A percentile compares a stretch with the other conserved stretches of the same genome.
phyloP scores from a whole-genome alignment of 371 early-diverging fungal species.

The Catenaria anguillulae region DNA sequence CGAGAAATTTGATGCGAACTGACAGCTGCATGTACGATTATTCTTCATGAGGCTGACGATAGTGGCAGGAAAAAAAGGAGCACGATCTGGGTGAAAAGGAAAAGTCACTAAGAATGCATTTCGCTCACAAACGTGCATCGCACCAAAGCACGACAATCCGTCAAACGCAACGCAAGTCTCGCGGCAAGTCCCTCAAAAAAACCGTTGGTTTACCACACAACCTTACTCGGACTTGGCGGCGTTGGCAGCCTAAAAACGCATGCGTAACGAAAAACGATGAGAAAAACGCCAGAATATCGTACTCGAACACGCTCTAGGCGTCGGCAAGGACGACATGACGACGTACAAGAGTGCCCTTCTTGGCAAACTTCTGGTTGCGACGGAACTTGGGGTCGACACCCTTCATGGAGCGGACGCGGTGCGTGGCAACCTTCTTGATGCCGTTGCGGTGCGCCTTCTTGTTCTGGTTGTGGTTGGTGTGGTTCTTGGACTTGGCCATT shows the following conservation, averaged over 20 bases:
- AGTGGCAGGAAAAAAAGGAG: too few relatives aligned
- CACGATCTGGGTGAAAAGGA: too few relatives aligned
- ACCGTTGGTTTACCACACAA: too few relatives aligned
- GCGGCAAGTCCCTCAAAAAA: too few relatives aligned
- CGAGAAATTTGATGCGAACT: too few relatives aligned
- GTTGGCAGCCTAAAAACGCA: background rate
- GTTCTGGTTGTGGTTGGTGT: conserved; percentile 99
- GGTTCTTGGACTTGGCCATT: conserved; percentile 98
- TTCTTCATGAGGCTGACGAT: too few relatives aligned
- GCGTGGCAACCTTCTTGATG: conserved; percentile 25
- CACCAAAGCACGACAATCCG: too few relatives aligned
- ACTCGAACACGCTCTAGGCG: conserved; percentile 4
- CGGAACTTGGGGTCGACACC: conserved; percentile 96
- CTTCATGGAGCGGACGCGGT: conserved; percentile 78
- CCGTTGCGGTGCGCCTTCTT: conserved; percentile 97
- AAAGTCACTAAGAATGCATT: too few relatives aligned
- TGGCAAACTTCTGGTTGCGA: conserved; percentile 95
- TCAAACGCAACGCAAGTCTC: too few relatives aligned
- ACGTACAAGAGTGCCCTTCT: conserved; percentile 45
- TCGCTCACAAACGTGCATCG: too few relatives aligned
- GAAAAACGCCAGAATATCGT: background rate
- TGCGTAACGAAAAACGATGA: too few relatives aligned
- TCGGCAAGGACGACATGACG: conserved; percentile 18
- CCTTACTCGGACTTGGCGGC: background rate
- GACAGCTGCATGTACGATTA: too few relatives aligned